A percentile compares a stretch with the other conserved stretches of the same genome.
phyloP scores from a whole-genome alignment of 768 basidiomycete species.

The Rhizopogon vinicolor region DNA sequence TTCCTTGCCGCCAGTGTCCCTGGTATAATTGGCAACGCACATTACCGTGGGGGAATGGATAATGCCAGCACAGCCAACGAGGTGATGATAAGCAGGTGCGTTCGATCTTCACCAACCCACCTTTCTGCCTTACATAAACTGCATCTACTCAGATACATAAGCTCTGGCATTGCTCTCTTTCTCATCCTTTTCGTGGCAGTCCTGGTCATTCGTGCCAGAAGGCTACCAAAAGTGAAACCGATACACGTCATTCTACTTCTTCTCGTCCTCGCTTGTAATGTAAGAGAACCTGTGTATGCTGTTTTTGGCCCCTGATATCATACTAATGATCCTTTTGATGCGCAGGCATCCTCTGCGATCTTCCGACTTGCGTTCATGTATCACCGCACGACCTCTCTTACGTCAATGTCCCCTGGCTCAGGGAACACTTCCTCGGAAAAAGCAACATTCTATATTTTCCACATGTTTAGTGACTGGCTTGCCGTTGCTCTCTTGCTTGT shows the following conservation, averaged over 20 bases:
- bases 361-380: conserved; percentile 40
- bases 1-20: conserved; percentile 29
- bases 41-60: conserved; percentile 14
- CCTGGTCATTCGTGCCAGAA: conserved; percentile 20
- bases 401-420: conserved; percentile 22
- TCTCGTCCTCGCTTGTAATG: conserved; percentile 22
- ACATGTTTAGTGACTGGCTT: conserved; percentile 42
- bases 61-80: conserved; percentile 11
- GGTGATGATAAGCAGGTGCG: conserved; percentile 17
- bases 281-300: conserved; percentile 20
- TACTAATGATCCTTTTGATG: background rate
- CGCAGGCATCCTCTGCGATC: conserved; percentile 23
- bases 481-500: conserved; percentile 24
- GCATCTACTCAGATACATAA: conserved; percentile 19
- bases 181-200: conserved; percentile 15
- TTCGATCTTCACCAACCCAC: conserved; percentile 8
- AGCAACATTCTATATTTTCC: conserved; percentile 39
- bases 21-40: conserved; percentile 25
- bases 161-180: conserved; percentile 20
- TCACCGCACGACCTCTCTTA: conserved; percentile 28
- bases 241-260: conserved; percentile 16
- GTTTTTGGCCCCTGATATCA: background rate
- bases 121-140: background rate
- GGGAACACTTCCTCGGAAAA: conserved; percentile 33
- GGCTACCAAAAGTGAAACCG: conserved; percentile 23